Evolutionary conservation across 2,329 filamentous ascomycete genomes (phyloP), one percentile per base, ranked within the genome.

Genomic region (Blumeriella jaapii): DNA sequence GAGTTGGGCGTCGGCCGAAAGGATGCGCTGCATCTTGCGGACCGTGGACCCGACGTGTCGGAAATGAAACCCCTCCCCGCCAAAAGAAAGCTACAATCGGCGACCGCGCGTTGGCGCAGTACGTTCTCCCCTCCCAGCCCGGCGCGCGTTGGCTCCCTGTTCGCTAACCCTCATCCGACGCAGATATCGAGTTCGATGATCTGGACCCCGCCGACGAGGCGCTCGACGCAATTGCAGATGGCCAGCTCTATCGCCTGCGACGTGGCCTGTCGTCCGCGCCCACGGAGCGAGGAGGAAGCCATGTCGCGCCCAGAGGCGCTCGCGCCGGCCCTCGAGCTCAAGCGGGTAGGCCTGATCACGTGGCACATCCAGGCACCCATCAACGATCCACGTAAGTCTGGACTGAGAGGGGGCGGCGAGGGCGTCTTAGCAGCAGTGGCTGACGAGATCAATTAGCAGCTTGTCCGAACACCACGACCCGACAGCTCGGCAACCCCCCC

Each of bases 1-100:
- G 54, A 56, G 34, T 46, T 55, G 20, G 54, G 53, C 4, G 37
- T 49, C 28, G 38, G 33, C 13, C 38, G 54, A 12, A 47, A 40
- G 27, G 47, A 55, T 29, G 39, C 38, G 4, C 31, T 56, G 8
- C 49, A 46, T 16, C 40, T 54, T 10, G 45, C 47, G 19, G 50
- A 53, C 28, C 33, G 31, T 22, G 33, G 34, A 13, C 11, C 31
- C 2, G 26, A 25, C 14, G 14, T n/a, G 15, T 30, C 20, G 17
- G 16, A 34, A 29, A n/a, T n/a, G 9, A 18, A 27, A 14, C 22
- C 13, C 13, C 23, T 34, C 4, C 15, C 20, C 19, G 13, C 15
- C 10, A 29, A 31, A 13, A 36, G 18, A 35, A 30, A 31, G 13
- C 13, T 29, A 5, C 18, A 27, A 12, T 11, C 38, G 17, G 29